A percentile compares a stretch with the other conserved stretches of the same genome.
These are phyloP conservation scores for Heliamphora pulchella DNA, from an alignment of 179 eudicot species.

Conservation along the genomic window DNA sequence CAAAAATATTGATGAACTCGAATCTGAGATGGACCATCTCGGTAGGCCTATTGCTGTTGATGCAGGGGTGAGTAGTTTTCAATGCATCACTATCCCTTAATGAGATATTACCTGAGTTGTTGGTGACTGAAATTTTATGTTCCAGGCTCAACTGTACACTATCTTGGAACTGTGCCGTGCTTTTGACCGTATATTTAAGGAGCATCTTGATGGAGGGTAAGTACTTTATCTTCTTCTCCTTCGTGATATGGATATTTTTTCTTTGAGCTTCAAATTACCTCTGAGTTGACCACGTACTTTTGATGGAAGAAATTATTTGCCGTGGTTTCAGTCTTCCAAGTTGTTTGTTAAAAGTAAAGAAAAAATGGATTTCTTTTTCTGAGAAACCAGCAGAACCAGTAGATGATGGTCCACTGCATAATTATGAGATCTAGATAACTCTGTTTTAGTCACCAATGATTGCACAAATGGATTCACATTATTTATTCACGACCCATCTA, in stretches of 20 bases:
- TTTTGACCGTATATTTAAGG: slow-evolving; percentile 70
- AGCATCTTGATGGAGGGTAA: slow-evolving; percentile 95
- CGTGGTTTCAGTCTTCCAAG: too few relatives aligned
- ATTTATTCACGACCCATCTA: background rate
- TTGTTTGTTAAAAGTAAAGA: too few relatives aligned
- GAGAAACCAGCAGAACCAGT: background rate
- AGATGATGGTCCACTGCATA: too few relatives aligned
- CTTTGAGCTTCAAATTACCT: background rate
- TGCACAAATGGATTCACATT: background rate
- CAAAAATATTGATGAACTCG: slow-evolving; percentile 76
- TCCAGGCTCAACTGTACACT: slow-evolving; percentile 74
- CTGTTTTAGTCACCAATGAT: background rate
- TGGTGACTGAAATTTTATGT: slow-evolving; percentile 15
- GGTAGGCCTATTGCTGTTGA: slow-evolving; percentile 83
- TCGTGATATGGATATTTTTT: background rate
- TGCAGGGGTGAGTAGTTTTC: slow-evolving; percentile 63
- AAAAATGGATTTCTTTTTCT: too few relatives aligned
- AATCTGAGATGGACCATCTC: slow-evolving; percentile 79
- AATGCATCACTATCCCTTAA: background rate
- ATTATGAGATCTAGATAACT: too few relatives aligned
- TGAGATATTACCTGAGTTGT: slow-evolving; percentile 13
- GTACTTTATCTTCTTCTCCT: slow-evolving; percentile 6
- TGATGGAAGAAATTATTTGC: too few relatives aligned
- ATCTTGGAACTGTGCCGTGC: slow-evolving; percentile 89
- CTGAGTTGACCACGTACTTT: background rate